These are phyloP conservation scores for Garcia nutans DNA, from an alignment of 345 rosid genomes.

Conservation along the genomic window DNA sequence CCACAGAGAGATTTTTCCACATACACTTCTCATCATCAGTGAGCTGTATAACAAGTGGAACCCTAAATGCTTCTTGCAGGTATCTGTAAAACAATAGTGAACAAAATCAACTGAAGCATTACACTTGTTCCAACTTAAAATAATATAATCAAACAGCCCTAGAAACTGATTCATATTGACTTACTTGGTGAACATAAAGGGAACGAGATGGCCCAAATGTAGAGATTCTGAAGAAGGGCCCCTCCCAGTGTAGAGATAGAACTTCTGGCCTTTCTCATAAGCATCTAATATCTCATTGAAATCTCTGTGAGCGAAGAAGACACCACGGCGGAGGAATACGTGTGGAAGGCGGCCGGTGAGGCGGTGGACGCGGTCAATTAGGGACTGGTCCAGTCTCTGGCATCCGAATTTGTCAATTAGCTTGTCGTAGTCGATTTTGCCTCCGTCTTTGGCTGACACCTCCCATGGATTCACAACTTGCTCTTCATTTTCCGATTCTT, in stretches of 20 bases:
- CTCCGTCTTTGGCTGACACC: slow-evolving; percentile 64
- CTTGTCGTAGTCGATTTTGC: slow-evolving; percentile 86
- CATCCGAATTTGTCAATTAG: slow-evolving; percentile 87
- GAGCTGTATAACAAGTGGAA: slow-evolving; percentile 87
- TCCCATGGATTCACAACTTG: slow-evolving; percentile 91
- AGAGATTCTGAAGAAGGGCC: slow-evolving; percentile 97
- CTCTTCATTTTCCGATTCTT: neutral
- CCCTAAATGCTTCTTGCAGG: slow-evolving; percentile 85
- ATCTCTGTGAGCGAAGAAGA: slow-evolving; percentile 90
- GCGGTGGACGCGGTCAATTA: slow-evolving; percentile 66
- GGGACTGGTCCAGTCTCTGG: slow-evolving; percentile 59
- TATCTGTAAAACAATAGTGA: slow-evolving; percentile 34
- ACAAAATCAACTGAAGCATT: no score
- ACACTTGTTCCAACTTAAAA: no score
- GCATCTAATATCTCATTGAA: slow-evolving; percentile 75
- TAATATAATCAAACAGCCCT: no score
- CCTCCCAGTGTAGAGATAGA: slow-evolving; percentile 85
- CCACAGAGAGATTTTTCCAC: slow-evolving; percentile 82
- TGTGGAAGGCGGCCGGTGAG: no score
- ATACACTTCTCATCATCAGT: slow-evolving; percentile 90
- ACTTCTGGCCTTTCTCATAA: slow-evolving; percentile 74
- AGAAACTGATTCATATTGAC: slow-evolving; percentile 30
- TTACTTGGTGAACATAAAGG: slow-evolving; percentile 96
- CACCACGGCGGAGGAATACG: slow-evolving; percentile 73
- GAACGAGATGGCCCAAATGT: slow-evolving; percentile 88